Evolutionary conservation across 495 filamentous ascomycete genomes (phyloP), one percentile per base, ranked within the genome.

Genomic region (Xylaria palmicola): DNA sequence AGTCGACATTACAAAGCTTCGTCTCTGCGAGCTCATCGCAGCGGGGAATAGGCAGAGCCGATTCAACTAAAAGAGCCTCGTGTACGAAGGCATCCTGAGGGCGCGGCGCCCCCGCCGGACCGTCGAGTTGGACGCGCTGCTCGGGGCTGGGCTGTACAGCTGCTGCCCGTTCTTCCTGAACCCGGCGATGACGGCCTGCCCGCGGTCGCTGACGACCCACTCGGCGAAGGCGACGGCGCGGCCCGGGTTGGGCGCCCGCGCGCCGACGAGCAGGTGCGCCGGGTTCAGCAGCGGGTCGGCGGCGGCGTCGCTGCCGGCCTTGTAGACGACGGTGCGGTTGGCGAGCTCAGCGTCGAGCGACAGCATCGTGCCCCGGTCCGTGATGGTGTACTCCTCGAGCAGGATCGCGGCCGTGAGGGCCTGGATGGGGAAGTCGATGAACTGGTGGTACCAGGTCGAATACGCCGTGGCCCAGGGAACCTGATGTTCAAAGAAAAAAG

Each of bases 371-470:
- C 77, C 76, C 3, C 68, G 66, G 53, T 81, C 78, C 6, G 75
- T 79, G 30, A 80, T 56, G 0, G 75, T 80, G 50, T 80, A 81
- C 52, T 78, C 76, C 3, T 70, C 34, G 8, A 80, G 63, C 0
- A 62, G 34, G 22, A 70, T 68, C 0, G 77, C 76, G 0, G 72
- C 68, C 9, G 51, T 72, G 26, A 81, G 52, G 4, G 77, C 76
- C 61, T 78, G 71, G 41, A 77, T 64, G 0, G 78, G 79, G 45
- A 77, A 80, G 7, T 69, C 74, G 34, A 75, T 71, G 57, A 72
- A 79, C 61, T 74, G 72, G 60, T 82, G 76, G 55, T 80, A 81
- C 78, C 76, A 82, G 15, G 66, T 73, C 0, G 78, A 77, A 60
- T 71, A 71, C 9, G 67, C 57, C 0, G 66, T 75, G 3, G 76